phyloP scores from a whole-genome alignment of 768 basidiomycete species.

The Cystoderma amianthinum region DNA sequence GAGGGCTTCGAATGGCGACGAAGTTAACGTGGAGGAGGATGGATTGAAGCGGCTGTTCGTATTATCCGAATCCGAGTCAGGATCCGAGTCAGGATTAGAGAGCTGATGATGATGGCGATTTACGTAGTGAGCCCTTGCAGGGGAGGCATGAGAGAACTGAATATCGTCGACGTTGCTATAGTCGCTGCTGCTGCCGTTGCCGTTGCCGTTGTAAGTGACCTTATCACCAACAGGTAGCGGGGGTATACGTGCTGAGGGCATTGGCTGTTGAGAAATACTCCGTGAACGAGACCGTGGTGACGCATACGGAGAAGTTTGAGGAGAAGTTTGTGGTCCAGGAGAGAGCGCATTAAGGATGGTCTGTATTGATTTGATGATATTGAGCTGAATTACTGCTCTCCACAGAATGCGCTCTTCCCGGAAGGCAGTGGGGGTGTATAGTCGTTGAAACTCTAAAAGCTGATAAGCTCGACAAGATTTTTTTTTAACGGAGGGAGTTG shows the following conservation, averaged over 20 bases:
- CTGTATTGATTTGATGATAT: constrained; percentile 72
- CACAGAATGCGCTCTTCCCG: constrained; percentile 68
- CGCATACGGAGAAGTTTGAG: constrained; percentile 25
- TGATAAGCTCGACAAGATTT: not conserved
- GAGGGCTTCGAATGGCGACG: constrained; percentile 44
- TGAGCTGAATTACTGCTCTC: constrained; percentile 79
- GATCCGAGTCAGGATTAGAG: constrained; percentile 12
- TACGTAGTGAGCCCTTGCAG: constrained; percentile 11
- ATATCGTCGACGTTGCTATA: constrained; percentile 8
- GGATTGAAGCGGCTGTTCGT: constrained; percentile 9
- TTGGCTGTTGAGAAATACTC: constrained; percentile 22
- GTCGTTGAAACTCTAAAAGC: constrained; percentile 1
- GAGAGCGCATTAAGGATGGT: constrained; percentile 58
- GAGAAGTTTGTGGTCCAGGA: constrained; percentile 20
- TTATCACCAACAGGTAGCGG: constrained; percentile 3
- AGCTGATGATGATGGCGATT: constrained; percentile 11
- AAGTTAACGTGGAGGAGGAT: constrained; percentile 13
- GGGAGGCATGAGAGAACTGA: constrained; percentile 17
- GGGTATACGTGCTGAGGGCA: constrained; percentile 15
- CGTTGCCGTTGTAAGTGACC: not conserved
- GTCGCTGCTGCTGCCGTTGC: constrained; percentile 1
- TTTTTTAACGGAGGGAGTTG: not conserved
- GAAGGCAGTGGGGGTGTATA: constrained; percentile 4
- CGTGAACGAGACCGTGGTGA: constrained; percentile 27
- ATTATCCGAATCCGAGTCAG: constrained; percentile 15